These are phyloP conservation scores for Caulochytrium protostelioides DNA, from an alignment of 371 early-diverging fungal species.

Conservation along the genomic window DNA sequence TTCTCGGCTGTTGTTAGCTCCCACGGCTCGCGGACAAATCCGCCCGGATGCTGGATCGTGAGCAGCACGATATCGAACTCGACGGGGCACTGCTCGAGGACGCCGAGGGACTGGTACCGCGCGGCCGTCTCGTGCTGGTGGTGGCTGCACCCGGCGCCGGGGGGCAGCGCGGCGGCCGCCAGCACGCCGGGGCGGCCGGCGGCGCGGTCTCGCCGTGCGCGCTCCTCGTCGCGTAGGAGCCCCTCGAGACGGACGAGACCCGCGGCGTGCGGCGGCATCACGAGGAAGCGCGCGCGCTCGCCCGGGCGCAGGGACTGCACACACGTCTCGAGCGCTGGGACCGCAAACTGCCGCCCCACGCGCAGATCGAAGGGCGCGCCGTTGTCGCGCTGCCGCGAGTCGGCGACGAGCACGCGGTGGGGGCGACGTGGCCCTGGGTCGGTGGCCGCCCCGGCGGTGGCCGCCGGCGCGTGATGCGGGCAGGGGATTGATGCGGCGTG, in stretches of 20 bases:
- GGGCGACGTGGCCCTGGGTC: too few relatives aligned
- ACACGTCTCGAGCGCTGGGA: slow-evolving; percentile 14
- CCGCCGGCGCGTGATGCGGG: too few relatives aligned
- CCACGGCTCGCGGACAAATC: slow-evolving; percentile 16
- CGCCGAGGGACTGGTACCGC: too few relatives aligned
- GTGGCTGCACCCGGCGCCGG: too few relatives aligned
- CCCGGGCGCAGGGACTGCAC: slow-evolving; percentile 19
- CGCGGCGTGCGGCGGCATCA: slow-evolving; percentile 16
- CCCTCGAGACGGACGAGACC: slow-evolving; percentile 20
- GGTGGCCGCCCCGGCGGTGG: too few relatives aligned
- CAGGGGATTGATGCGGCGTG: too few relatives aligned
- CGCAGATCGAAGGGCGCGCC: slow-evolving; percentile 14
- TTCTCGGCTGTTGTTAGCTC: slow-evolving; percentile 19
- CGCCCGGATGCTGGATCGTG: slow-evolving; percentile 12
- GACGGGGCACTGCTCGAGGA: slow-evolving; percentile 8
- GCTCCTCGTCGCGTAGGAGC: slow-evolving; percentile 17
- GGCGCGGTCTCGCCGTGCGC: too few relatives aligned
- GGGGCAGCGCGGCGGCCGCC: too few relatives aligned
- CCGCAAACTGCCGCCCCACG: slow-evolving; percentile 18
- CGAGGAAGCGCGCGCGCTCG: slow-evolving; percentile 17
- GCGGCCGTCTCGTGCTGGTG: too few relatives aligned
- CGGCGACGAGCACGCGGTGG: slow-evolving; percentile 4
- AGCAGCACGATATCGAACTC: slow-evolving; percentile 22
- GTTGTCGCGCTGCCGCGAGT: slow-evolving; percentile 7
- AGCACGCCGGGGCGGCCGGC: too few relatives aligned